Conservation (phyloP, 2,329 filamentous ascomycete species). For the Kalaharituber pfeilii region DNA sequence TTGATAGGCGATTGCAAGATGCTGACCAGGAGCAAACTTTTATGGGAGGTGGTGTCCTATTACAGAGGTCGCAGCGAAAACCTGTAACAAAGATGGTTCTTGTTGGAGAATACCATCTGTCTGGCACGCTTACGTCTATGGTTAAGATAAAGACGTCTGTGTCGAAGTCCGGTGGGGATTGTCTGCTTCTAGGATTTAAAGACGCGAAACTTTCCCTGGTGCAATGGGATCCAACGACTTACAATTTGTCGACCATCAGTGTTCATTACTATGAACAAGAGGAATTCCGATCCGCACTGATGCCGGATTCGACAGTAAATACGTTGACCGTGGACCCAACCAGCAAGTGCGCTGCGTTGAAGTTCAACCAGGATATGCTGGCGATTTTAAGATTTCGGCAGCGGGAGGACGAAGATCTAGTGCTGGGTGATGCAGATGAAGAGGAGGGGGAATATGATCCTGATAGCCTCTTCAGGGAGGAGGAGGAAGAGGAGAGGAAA, state of each 20-base stretch:
- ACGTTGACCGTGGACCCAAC: constrained; percentile 76
- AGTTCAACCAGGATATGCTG: constrained; percentile 74
- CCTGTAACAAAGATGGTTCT: constrained; percentile 64
- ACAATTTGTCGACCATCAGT: constrained; percentile 69
- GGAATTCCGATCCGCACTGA: constrained; percentile 34
- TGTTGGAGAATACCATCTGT: constrained; percentile 63
- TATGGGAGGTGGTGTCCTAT: constrained; percentile 43
- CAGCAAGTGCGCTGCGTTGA: constrained; percentile 83
- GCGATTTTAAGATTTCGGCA: constrained; percentile 90
- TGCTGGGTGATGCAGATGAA: constrained; percentile 13
- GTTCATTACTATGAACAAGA: constrained; percentile 98
- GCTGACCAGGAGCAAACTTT: constrained; percentile 50
- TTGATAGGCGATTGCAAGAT: constrained; percentile 34
- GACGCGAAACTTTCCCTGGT: constrained; percentile 86
- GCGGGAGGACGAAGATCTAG: constrained; percentile 23
- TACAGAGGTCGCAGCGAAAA: constrained; percentile 44
- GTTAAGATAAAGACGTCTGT: constrained; percentile 55
- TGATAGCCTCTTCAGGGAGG: constrained; percentile 9
- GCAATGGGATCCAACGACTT: constrained; percentile 75
- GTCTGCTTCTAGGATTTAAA: constrained; percentile 61
- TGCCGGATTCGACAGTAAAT: constrained; percentile 61
- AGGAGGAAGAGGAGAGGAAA: constrained; percentile 18
- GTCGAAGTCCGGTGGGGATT: constrained; percentile 52
- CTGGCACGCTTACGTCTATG: constrained; percentile 70
- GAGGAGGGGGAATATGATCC: constrained; percentile 62